Percentiles rank a stretch among this genome's conserved stretches.
Evolutionary conservation across 2,329 filamentous ascomycete species (phyloP).

Genomic region (Scedosporium aurantiacum): DNA sequence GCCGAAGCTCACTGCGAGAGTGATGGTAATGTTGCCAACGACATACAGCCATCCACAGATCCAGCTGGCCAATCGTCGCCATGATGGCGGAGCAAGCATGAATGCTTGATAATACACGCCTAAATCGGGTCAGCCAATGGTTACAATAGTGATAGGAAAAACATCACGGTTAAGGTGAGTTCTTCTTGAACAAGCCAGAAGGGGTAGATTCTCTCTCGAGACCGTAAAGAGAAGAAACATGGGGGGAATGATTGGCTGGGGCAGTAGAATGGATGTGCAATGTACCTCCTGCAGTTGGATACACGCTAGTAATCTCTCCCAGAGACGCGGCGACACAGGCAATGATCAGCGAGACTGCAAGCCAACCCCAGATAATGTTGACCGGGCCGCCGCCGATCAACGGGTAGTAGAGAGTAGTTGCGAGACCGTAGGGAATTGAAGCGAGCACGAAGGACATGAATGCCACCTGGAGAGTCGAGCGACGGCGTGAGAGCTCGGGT

Average conservation of each 20-base stretch:
- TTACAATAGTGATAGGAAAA: no score
- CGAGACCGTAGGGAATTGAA: conserved; percentile 62
- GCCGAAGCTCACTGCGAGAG: conserved; percentile 71
- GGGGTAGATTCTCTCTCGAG: no score
- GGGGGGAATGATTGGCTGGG: neutral
- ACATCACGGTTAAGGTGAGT: no score
- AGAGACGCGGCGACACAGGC: conserved; percentile 60
- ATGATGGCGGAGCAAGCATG: conserved; percentile 53
- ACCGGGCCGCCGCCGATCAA: conserved; percentile 55
- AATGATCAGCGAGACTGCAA: conserved; percentile 57
- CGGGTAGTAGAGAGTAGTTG: conserved; percentile 59
- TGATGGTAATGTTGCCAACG: conserved; percentile 73
- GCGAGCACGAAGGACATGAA: conserved; percentile 71
- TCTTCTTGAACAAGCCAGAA: no score
- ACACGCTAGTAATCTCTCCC: conserved; percentile 65
- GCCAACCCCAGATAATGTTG: conserved; percentile 64
- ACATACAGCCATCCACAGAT: conserved; percentile 68
- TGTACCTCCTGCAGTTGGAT: conserved; percentile 60
- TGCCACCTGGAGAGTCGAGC: conserved; percentile 57
- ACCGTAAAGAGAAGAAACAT: neutral
- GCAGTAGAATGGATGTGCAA: neutral
- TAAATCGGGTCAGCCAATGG: conserved; percentile 10
- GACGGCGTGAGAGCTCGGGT: conserved; percentile 51
- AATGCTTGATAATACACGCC: conserved; percentile 68
- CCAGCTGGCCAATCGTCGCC: conserved; percentile 55